These are phyloP conservation scores for Colletotrichum spinosum DNA, from an alignment of 2,329 filamentous ascomycete species.

Conservation along the genomic window DNA sequence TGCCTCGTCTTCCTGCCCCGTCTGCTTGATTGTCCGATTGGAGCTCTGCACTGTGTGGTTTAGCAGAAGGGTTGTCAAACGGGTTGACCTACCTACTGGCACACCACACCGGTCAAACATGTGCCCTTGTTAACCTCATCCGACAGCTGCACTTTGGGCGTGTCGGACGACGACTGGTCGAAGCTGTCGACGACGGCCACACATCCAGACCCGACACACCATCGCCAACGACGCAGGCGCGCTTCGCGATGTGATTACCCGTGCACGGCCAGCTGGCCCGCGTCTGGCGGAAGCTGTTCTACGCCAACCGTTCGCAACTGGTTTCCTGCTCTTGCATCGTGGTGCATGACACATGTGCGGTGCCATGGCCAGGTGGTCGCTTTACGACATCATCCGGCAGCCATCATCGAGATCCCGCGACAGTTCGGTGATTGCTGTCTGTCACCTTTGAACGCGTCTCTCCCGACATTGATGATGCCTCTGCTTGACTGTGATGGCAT, in stretches of 20 bases:
- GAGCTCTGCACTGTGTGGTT: too few relatives aligned
- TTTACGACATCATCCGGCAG: slow-evolving; percentile 18
- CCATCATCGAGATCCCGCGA: slow-evolving; percentile 15
- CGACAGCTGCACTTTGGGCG: slow-evolving; percentile 16
- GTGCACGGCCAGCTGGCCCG: slow-evolving; percentile 12
- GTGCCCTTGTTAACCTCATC: slow-evolving; percentile 13
- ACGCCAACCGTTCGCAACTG: slow-evolving; percentile 33
- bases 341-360: slow-evolving; percentile 36
- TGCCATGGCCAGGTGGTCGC: slow-evolving; percentile 21
- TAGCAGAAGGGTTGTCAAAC: too few relatives aligned
- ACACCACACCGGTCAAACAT: slow-evolving; percentile 2
- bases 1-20: too few relatives aligned
- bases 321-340: slow-evolving; percentile 28
- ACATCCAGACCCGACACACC: slow-evolving; percentile 5
- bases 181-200: slow-evolving; percentile 8
- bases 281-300: slow-evolving; percentile 23
- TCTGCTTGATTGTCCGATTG: too few relatives aligned
- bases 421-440: not conserved
- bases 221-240: slow-evolving; percentile 11
- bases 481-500: too few relatives aligned
- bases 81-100: slow-evolving; percentile 23
- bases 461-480: not conserved
- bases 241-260: slow-evolving; percentile 23
- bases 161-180: slow-evolving; percentile 27
- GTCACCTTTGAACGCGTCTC: not conserved